Base-by-base conservation (phyloP, 139 green algal genomes). In the Asterochloris sp. region DNA sequence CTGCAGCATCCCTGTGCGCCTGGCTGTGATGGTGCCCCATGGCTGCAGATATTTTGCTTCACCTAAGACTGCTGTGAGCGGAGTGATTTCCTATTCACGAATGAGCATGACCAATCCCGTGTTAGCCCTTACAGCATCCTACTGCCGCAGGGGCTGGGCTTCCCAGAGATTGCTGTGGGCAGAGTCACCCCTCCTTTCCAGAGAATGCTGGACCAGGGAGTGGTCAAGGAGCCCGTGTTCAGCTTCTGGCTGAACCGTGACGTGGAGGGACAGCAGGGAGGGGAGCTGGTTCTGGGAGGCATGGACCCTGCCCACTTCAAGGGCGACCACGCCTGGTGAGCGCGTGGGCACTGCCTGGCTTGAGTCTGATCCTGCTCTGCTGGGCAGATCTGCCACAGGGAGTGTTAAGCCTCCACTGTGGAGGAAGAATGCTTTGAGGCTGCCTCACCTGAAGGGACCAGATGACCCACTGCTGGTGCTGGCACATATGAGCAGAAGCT, bases 171-270 rank as follows among this genome's bases (percentile, higher is more conserved):
- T 64, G 83, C 94, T 13, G 95, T 99, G 0, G 81, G 90, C 69
- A 81, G 89, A 62, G 93, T 94, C 13, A 82, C 75, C 10, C 97
- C 97, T 1, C 92, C 94, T 23, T 98, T 99, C 87, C 92, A 96
- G 74, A 96, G 95, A 75, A 92, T 96, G 82, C 38, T 98, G 10
- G 88, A 95, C 23, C 90, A 97, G 82, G 86, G 84, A 0, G 82
- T 97, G 69, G 81, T 99, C 38, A 85, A 88, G 1, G 89, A 96
- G 84, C 93, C 94, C 0, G 85, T 99, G 13, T 99, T 99, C 89
- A 96, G 91, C 54, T 99, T 99, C 90, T 99, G 96, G 96, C 86
- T 99, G 13, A 98, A 97, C 89, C 87, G 91, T 23, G 80, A 93
- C 63, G 89, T 83, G 17, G 64, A 71, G 26, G 87, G 86, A 8